Evolutionary conservation across 2,329 filamentous ascomycete species (phyloP).

Genomic region (Botryotinia convoluta): DNA sequence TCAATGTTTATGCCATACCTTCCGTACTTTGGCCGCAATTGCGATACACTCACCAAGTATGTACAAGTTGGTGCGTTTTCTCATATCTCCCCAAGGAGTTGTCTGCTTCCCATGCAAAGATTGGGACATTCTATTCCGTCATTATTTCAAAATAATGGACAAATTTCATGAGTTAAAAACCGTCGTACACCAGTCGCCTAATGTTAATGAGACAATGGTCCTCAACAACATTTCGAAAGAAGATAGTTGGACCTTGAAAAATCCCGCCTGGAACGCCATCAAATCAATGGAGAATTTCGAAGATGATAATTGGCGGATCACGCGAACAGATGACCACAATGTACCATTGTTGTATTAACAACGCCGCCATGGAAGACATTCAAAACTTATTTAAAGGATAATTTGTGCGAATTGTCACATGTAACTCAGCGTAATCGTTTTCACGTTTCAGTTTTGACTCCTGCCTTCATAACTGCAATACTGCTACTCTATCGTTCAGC

Average conservation of each 20-base stretch:
- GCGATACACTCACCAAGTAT: background rate
- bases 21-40: background rate
- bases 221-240: background rate
- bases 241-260: background rate
- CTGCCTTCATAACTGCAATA: background rate
- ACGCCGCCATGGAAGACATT: background rate
- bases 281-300: background rate
- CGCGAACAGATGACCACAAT: background rate
- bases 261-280: background rate
- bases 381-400: background rate
- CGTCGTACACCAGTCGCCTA: background rate
- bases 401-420: background rate
- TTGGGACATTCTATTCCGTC: accelerated
- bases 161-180: background rate
- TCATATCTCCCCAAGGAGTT: background rate
- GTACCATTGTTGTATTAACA: background rate
- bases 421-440: background rate
- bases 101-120: accelerated
- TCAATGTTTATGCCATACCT: background rate
- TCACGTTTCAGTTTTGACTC: background rate
- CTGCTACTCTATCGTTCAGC: background rate
- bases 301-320: background rate
- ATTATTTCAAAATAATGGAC: background rate
- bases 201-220: background rate
- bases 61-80: background rate